Conservation (phyloP, 2,329 filamentous ascomycete genomes). For the Stagonosporopsis cucurbitacearum region DNA sequence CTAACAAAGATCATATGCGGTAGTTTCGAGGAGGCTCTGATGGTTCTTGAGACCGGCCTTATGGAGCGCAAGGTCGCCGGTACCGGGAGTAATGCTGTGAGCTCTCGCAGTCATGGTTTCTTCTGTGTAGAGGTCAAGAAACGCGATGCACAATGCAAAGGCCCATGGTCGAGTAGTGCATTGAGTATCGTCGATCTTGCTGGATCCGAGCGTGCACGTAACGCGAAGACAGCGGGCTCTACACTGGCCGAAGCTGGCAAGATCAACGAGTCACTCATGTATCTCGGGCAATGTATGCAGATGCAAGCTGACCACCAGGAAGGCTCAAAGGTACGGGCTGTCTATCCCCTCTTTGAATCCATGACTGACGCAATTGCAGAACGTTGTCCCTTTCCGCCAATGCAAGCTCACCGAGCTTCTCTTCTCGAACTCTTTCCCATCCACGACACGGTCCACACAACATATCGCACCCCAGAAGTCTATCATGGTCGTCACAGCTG, state of each 20-base stretch:
- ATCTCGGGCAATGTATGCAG: constrained; percentile 93
- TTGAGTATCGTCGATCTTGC: constrained; percentile 91
- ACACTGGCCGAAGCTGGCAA: constrained; percentile 95
- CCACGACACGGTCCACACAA: constrained; percentile 54
- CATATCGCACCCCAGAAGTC: constrained; percentile 73
- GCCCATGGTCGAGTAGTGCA: constrained; percentile 75
- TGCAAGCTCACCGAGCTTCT: constrained; percentile 61
- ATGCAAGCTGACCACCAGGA: constrained; percentile 84
- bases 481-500: constrained; percentile 95
- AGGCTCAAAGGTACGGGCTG: constrained; percentile 69
- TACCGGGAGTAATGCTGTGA: constrained; percentile 91
- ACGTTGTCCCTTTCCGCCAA: constrained; percentile 74
- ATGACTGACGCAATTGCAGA: constrained; percentile 27
- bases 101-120: constrained; percentile 92
- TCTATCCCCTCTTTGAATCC: neutral
- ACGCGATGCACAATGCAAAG: constrained; percentile 63
- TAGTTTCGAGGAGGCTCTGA: constrained; percentile 80
- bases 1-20: constrained; percentile 88
- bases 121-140: constrained; percentile 96
- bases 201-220: constrained; percentile 90
- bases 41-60: constrained; percentile 88
- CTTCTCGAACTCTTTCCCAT: constrained; percentile 59
- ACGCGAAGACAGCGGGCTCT: constrained; percentile 91
- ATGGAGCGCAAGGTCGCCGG: constrained; percentile 86
- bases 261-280: constrained; percentile 99